Conservation (phyloP, 2,329 filamentous ascomycete genomes). For the Fusarium agapanthi region DNA sequence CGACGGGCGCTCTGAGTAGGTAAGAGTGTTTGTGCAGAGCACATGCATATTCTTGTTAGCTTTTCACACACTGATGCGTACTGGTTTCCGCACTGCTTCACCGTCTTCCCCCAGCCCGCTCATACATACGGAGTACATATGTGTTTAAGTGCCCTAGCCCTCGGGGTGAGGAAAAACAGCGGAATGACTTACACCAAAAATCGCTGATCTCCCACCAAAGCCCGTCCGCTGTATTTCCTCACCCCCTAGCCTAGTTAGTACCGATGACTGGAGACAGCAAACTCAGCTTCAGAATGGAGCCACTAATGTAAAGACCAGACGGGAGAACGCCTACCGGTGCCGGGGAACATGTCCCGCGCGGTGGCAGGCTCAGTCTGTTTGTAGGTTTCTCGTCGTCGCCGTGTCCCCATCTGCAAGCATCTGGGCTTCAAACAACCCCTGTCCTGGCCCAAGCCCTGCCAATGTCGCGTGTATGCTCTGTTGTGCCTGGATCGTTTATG, state of each 20-base stretch:
- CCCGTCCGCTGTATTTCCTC: too few species aligned
- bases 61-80: background rate
- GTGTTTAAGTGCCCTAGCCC: background rate
- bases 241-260: too few species aligned
- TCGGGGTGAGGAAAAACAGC: too few species aligned
- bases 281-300: constrained; percentile 10
- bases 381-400: constrained; percentile 13
- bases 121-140: background rate
- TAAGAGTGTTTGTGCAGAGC: background rate
- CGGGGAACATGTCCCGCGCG: constrained; percentile 28
- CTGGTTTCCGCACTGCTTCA: background rate
- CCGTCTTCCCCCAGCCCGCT: background rate
- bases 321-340: constrained; percentile 19
- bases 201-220: too few species aligned
- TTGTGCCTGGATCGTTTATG: constrained; percentile 31
- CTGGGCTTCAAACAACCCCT: constrained; percentile 5
- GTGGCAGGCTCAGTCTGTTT: constrained; percentile 7
- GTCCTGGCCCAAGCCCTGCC: constrained; percentile 14
- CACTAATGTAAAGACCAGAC: constrained; percentile 24
- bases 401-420: constrained; percentile 25
- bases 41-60: background rate
- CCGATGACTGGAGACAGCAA: background rate
- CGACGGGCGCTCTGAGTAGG: background rate
- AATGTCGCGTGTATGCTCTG: constrained; percentile 26
- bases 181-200: too few species aligned